Evolutionary conservation across 2,329 filamentous ascomycete genomes (phyloP).

Genomic region (Juglanconis juglandina): DNA sequence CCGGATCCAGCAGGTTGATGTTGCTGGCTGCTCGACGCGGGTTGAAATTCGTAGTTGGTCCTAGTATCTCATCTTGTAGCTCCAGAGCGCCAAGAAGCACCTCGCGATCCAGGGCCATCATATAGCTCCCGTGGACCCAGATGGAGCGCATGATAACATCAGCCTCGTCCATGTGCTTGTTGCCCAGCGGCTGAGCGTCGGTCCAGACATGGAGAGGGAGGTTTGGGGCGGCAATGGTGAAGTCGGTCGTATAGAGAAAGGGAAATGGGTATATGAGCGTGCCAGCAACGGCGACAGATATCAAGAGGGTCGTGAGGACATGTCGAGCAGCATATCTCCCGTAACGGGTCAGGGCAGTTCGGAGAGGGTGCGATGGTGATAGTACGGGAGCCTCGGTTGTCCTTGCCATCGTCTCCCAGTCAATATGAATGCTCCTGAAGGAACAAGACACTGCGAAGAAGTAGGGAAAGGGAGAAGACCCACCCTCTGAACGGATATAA

Average conservation of each 20-base stretch:
- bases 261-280: conserved; percentile 71
- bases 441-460: not conserved
- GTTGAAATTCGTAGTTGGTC: conserved; percentile 53
- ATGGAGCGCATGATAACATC: conserved; percentile 80
- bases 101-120: conserved; percentile 66
- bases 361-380: conserved; percentile 61
- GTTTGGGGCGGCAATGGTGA: conserved; percentile 66
- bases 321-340: conserved; percentile 68
- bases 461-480: conserved; percentile 31
- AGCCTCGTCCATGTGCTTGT: conserved; percentile 46
- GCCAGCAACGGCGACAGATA: conserved; percentile 69
- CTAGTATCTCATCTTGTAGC: conserved; percentile 68
- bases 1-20: conserved; percentile 27
- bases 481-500: conserved; percentile 75
- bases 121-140: conserved; percentile 79
- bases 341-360: conserved; percentile 63
- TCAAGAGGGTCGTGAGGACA: conserved; percentile 69
- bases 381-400: conserved; percentile 72
- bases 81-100: conserved; percentile 65
- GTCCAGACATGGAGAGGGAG: conserved; percentile 81
- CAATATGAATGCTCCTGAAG: conserved; percentile 18
- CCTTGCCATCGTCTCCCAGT: conserved; percentile 39
- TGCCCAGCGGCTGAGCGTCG: conserved; percentile 61
- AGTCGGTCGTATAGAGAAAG: conserved; percentile 70
- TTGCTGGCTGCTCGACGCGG: conserved; percentile 37